phyloP scores from a whole-genome alignment of 495 filamentous ascomycete species.

The Penicillium goetzii region DNA sequence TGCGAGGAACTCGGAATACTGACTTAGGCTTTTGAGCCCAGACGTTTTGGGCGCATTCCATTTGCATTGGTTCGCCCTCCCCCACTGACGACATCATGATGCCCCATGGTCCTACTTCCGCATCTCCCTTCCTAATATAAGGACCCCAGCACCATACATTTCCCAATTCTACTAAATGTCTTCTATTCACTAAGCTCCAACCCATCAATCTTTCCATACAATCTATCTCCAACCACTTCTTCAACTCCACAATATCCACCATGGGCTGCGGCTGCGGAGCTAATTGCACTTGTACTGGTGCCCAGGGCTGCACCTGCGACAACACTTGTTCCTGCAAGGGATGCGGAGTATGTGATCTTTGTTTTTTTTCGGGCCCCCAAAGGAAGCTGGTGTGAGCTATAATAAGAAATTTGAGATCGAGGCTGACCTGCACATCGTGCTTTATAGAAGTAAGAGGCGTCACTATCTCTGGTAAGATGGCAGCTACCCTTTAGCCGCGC shows the following conservation, averaged over 20 bases:
- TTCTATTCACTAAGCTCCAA: not conserved
- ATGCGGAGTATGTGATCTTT: slow-evolving; percentile 48
- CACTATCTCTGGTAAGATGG: too few species aligned
- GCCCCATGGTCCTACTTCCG: slow-evolving; percentile 16
- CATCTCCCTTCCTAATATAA: slow-evolving; percentile 4
- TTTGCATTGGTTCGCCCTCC: slow-evolving; percentile 5
- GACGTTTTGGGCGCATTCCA: not conserved
- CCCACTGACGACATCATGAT: slow-evolving; percentile 37
- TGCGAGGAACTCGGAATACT: not conserved
- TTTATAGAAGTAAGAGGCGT: not conserved
- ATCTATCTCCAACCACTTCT: not conserved
- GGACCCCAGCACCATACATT: not conserved
- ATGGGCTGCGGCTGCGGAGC: slow-evolving; percentile 50
- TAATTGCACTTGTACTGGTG: slow-evolving; percentile 42
- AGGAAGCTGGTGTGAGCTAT: slow-evolving; percentile 1
- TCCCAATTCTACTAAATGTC: not conserved
- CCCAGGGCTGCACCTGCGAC: slow-evolving; percentile 44
- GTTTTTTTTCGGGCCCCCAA: not conserved
- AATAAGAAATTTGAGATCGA: not conserved
- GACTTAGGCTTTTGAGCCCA: not conserved
- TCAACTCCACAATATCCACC: slow-evolving; percentile 3
- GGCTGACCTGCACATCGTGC: not conserved
- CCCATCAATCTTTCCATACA: not conserved
- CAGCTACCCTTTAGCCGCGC: not conserved
- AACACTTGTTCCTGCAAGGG: slow-evolving; percentile 48